Conservation (phyloP, 2,329 filamentous ascomycete species). For the Monosporascus sp. region DNA sequence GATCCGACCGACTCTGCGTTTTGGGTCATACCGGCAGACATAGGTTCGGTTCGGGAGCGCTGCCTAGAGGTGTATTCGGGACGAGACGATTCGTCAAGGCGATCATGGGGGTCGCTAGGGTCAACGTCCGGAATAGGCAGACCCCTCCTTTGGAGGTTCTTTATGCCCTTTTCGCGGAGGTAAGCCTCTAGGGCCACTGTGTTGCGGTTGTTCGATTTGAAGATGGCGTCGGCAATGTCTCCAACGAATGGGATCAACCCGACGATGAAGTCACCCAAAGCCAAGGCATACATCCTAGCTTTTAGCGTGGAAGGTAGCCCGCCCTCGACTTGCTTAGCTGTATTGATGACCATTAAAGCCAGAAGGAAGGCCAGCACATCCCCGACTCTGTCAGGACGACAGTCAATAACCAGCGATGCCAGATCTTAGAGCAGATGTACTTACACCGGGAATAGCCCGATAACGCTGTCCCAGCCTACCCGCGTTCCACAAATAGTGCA, state of each 20-base stretch:
- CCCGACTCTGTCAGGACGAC: constrained; percentile 50
- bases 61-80: constrained; percentile 9
- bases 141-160: constrained; percentile 44
- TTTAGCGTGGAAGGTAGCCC: constrained; percentile 61
- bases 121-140: constrained; percentile 42
- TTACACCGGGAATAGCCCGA: constrained; percentile 77
- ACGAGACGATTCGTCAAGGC: constrained; percentile 13
- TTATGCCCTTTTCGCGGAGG: constrained; percentile 63
- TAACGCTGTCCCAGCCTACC: constrained; percentile 85
- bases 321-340: constrained; percentile 69
- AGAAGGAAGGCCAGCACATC: constrained; percentile 70
- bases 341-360: constrained; percentile 68
- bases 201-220: constrained; percentile 74
- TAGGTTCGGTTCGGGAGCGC: constrained; percentile 5
- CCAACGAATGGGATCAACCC: constrained; percentile 72
- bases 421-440: constrained; percentile 29
- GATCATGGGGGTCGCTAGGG: constrained; percentile 47
- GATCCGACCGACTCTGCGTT: constrained; percentile 10
- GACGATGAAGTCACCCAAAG: constrained; percentile 66
- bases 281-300: constrained; percentile 74
- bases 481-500: constrained; percentile 77
- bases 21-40: constrained; percentile 1
- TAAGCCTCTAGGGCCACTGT: constrained; percentile 63
- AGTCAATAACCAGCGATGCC: constrained; percentile 18
- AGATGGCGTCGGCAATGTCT: constrained; percentile 67